phyloP scores from a whole-genome alignment of 176 grass and related monocot species.

The Triticum turgidum region DNA sequence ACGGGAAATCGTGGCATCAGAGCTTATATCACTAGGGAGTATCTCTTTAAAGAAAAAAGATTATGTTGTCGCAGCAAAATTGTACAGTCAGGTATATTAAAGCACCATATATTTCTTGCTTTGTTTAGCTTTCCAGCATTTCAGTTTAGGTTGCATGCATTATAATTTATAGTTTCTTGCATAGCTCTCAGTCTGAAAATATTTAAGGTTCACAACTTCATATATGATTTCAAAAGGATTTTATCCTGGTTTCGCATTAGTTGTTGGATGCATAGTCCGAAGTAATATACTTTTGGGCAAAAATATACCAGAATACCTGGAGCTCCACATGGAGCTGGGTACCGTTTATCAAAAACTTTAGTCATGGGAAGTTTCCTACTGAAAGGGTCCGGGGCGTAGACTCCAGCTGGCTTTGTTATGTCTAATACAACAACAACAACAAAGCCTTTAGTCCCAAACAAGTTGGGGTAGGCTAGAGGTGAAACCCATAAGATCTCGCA shows the following conservation, averaged over 20 bases:
- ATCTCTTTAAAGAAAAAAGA: conserved; percentile 21
- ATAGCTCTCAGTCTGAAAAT: not conserved
- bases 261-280: not conserved
- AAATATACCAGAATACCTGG: not conserved
- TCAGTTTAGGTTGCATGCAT: not conserved
- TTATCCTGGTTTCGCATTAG: not conserved
- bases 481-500: no score
- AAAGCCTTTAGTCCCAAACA: no score
- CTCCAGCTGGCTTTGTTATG: not conserved
- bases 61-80: conserved; percentile 25
- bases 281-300: not conserved
- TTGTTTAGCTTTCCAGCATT: not conserved
- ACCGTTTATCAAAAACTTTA: not conserved
- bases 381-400: not conserved
- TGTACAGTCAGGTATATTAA: conserved; percentile 29
- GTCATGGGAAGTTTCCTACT: not conserved
- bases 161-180: not conserved
- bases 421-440: not conserved
- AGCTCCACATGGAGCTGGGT: not conserved
- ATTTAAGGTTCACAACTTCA: not conserved
- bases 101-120: not conserved
- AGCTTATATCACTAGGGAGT: conserved; percentile 20
- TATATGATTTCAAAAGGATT: conserved; percentile 2
- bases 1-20: not conserved
- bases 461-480: no score